Base-by-base conservation (phyloP, 257 asterid genomes). In the Nicotiana benthamiana region DNA sequence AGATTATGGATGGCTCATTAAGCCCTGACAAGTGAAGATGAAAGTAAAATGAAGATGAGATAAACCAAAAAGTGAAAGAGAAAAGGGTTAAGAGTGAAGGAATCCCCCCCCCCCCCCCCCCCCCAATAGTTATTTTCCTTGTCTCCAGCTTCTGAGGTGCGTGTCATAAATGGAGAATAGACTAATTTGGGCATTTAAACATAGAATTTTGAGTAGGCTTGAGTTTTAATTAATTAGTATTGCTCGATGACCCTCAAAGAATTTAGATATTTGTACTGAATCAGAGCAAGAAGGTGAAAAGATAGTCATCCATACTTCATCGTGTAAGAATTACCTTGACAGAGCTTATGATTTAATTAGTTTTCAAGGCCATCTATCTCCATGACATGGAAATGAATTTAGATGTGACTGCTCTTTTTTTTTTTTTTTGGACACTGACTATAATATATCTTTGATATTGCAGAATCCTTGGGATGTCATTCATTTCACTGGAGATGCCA, bases 391-490 rank as follows among this genome's bases (percentile, higher is more conserved):
- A 70, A 70, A 43, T 12, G 13, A 6, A 70, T 70, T 72, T 72
- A 46, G 22, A 46, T 72, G 30, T 72, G 78, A 46, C 15, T 72
- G 8, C 9, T 8, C 3, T 70, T 53, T 24, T 17, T 84, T 83
- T 75, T 40, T 13, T 79, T 20, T 26, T 62, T 77, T 16, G 30
- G 15, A 36, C 68, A 80, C 27, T 46, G 56, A 53, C 79, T 48
- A 24, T 72, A 20, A 40, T 70, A 46, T 72, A 13, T 72, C 36
- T 26, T 72, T 15, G 78, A 3, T 83, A 43, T 64, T 86, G 87
- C 96, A 96, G 99, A 96, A 96, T 89, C 99, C 98, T 75, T 96
- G 99, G 97, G 98, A 96, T 87, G 95, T 87, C 83, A 91, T 96
- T 84, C 88, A 86, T 83, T 94, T 96, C 89, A 88, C 96, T 32